These are phyloP conservation scores for Coelastrella sp. DNA, from an alignment of 139 green algal species.

Conservation along the genomic window DNA sequence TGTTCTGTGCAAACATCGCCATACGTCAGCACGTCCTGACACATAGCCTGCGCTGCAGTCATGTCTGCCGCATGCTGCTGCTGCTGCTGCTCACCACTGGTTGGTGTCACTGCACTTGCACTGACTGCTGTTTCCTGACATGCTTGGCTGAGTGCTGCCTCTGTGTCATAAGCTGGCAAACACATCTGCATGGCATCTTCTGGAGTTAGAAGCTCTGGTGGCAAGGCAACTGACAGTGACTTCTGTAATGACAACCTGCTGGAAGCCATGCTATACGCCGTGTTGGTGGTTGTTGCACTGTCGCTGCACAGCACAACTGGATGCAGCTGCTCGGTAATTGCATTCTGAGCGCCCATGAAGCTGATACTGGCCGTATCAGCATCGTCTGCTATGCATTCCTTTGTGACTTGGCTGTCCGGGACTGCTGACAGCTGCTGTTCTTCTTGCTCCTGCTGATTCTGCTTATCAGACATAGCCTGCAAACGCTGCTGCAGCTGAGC, in stretches of 20 bases:
- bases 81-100: conserved; percentile 3
- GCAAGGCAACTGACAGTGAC: conserved; percentile 28
- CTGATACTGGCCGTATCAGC: neutral
- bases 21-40: neutral
- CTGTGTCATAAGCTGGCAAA: neutral
- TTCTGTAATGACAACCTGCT: conserved; percentile 2
- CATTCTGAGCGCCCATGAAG: neutral
- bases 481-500: conserved; percentile 11
- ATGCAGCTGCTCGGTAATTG: conserved; percentile 10
- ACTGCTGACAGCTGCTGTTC: neutral
- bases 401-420: neutral
- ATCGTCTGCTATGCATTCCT: neutral
- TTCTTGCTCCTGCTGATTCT: conserved; percentile 27
- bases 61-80: neutral
- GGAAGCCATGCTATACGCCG: neutral
- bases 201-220: neutral
- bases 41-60: neutral
- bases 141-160: neutral
- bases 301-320: neutral
- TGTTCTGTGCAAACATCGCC: neutral
- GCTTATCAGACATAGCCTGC: neutral
- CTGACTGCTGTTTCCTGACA: neutral
- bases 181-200: neutral
- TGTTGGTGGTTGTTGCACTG: neutral
- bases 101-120: too few species aligned